phyloP scores from a whole-genome alignment of 2,329 filamentous ascomycete genomes.

The Diplocarpon mali region DNA sequence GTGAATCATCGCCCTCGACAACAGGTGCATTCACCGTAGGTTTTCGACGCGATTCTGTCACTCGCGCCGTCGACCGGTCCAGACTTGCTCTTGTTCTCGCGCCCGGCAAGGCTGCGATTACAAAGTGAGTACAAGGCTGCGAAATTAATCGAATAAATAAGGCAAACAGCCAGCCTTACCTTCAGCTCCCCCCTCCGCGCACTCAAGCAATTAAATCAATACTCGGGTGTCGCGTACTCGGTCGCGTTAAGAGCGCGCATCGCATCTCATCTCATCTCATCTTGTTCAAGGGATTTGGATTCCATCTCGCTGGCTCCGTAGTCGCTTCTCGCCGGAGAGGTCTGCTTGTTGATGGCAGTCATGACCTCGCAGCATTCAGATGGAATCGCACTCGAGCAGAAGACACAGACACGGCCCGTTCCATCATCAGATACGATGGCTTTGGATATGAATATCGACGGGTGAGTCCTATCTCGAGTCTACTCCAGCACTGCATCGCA shows the following conservation, averaged over 20 bases:
- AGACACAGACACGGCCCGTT: slow-evolving; percentile 33
- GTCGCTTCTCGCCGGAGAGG: slow-evolving; percentile 15
- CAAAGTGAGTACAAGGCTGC: slow-evolving; percentile 13
- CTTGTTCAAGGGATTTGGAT: background rate
- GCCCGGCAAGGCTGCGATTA: slow-evolving; percentile 8
- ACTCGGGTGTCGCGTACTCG: slow-evolving; percentile 11
- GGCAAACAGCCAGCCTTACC: background rate
- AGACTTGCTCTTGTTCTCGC: background rate
- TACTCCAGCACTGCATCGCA: no score
- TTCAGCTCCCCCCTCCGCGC: background rate
- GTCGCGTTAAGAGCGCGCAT: background rate
- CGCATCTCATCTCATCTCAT: background rate
- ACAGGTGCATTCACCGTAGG: background rate
- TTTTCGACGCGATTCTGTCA: slow-evolving; percentile 9
- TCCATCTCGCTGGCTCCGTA: no score
- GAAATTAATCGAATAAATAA: background rate
- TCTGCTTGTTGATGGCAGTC: slow-evolving; percentile 36
- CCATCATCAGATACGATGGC: slow-evolving; percentile 39
- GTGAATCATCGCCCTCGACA: background rate
- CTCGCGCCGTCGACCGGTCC: slow-evolving; percentile 7
- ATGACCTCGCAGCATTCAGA: slow-evolving; percentile 38
- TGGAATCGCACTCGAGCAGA: slow-evolving; percentile 34
- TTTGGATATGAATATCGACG: slow-evolving; percentile 42
- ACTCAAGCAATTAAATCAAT: no score
- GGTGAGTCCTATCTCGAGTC: slow-evolving; percentile 39